These are phyloP conservation scores for Zangia roseola DNA, from an alignment of 768 basidiomycete species.

Conservation along the genomic window DNA sequence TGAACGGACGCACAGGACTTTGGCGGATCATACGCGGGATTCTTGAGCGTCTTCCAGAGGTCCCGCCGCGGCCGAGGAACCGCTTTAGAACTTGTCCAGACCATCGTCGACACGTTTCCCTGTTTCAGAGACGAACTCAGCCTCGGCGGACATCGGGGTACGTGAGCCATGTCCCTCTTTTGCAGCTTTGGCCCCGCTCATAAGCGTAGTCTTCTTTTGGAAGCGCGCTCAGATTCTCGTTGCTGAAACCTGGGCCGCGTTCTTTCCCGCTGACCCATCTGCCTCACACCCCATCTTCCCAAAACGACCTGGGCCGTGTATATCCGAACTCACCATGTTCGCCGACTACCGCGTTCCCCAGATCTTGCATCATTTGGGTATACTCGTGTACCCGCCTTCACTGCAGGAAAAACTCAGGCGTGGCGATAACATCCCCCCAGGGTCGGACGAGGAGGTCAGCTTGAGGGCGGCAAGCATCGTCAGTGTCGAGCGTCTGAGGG, in stretches of 20 bases:
- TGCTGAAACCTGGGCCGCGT: constrained; percentile 91
- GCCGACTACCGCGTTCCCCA: constrained; percentile 93
- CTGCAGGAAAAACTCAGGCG: constrained; percentile 52
- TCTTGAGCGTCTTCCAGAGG: constrained; percentile 60
- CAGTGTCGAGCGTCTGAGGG: constrained; percentile 72
- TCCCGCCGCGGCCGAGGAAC: constrained; percentile 55
- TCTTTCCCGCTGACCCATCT: constrained; percentile 57
- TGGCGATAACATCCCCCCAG: constrained; percentile 47
- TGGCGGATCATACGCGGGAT: constrained; percentile 67
- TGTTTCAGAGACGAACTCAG: constrained; percentile 73
- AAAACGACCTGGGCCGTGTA: constrained; percentile 49
- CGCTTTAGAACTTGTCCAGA: constrained; percentile 69
- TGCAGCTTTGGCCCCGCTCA: background rate
- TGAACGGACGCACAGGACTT: constrained; percentile 45
- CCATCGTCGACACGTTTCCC: constrained; percentile 69
- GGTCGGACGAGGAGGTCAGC: constrained; percentile 70
- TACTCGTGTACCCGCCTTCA: constrained; percentile 67
- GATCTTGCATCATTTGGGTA: constrained; percentile 79
- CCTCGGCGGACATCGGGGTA: constrained; percentile 61
- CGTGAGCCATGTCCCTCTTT: background rate
- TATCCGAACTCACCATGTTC: constrained; percentile 85
- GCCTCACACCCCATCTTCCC: constrained; percentile 74
- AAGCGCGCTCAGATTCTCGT: constrained; percentile 91
- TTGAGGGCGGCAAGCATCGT: constrained; percentile 79
- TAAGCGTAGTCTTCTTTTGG: constrained; percentile 68